Percentiles rank a stretch among this genome's conserved stretches.
phyloP scores from a whole-genome alignment of 1,139 yeast genomes.

The Suhomyces chickasaworum region DNA sequence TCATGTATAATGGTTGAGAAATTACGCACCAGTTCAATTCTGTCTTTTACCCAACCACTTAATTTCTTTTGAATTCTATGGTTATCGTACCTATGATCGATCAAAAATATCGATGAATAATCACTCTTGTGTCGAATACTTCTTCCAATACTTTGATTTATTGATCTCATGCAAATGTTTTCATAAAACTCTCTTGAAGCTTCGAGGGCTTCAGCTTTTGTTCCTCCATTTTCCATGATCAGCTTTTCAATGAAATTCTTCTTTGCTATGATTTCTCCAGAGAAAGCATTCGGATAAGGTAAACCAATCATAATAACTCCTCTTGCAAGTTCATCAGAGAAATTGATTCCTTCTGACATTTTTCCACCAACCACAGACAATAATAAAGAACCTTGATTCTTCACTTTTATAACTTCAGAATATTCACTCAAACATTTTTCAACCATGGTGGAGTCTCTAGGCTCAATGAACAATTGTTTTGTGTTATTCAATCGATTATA shows the following conservation, averaged over 20 bases:
- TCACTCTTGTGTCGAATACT: constrained; percentile 85
- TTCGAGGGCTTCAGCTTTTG: constrained; percentile 40
- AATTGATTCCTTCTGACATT: constrained; percentile 92
- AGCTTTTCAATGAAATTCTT: constrained; percentile 61
- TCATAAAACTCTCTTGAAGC: constrained; percentile 71
- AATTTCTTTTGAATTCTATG: constrained; percentile 59
- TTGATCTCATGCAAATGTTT: constrained; percentile 87
- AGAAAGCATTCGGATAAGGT: constrained; percentile 84
- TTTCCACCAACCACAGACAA: constrained; percentile 93
- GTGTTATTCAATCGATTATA: constrained; percentile 32
- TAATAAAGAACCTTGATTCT: constrained; percentile 59
- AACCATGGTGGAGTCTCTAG: constrained; percentile 43
- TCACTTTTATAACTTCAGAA: constrained; percentile 32
- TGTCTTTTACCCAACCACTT: constrained; percentile 73
- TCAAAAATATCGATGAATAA: constrained; percentile 70
- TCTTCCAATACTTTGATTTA: constrained; percentile 91
- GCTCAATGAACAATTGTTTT: constrained; percentile 61
- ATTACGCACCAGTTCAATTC: constrained; percentile 24
- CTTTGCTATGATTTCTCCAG: constrained; percentile 82
- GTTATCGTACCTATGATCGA: constrained; percentile 64
- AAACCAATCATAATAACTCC: constrained; percentile 87
- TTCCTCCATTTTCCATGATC: constrained; percentile 41
- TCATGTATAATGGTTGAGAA: constrained; percentile 20
- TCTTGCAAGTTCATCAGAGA: constrained; percentile 82
- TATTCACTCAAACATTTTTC: constrained; percentile 55